Conservation (phyloP, 139 green algal species). For the Gonium pectorale region DNA sequence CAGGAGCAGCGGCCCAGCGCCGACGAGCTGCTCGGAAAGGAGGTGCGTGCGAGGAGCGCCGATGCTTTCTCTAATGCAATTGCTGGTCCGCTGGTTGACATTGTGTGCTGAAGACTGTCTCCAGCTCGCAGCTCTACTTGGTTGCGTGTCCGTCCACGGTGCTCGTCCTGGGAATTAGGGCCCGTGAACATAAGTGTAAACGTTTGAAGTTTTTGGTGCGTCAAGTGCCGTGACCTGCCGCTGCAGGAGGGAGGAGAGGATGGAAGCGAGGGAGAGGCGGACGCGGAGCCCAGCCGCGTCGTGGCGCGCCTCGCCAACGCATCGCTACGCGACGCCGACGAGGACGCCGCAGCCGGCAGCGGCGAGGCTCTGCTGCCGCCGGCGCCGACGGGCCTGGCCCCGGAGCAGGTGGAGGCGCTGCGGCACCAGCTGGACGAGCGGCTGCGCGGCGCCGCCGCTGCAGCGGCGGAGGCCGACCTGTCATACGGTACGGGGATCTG, state of each 20-base stretch:
- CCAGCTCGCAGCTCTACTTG: no score
- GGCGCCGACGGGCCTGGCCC: neutral
- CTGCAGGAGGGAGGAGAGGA: constrained; percentile 10
- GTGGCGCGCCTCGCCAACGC: constrained; percentile 15
- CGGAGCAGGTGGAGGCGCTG: constrained; percentile 55
- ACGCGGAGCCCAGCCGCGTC: constrained; percentile 33
- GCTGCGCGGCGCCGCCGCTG: constrained; percentile 49
- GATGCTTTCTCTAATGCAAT: no score
- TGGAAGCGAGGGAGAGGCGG: constrained; percentile 31
- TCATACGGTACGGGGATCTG: constrained; percentile 75
- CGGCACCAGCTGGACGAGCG: constrained; percentile 69
- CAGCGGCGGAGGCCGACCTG: constrained; percentile 30
- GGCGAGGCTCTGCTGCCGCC: neutral
- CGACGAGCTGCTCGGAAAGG: constrained; percentile 37
- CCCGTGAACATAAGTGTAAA: no score
- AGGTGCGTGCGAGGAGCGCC: constrained; percentile 40
- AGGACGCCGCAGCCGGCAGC: neutral
- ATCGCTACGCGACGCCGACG: constrained; percentile 11
- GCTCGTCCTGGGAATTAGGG: no score
- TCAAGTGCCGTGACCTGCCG: neutral
- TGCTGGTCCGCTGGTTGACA: no score
- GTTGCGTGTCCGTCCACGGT: no score
- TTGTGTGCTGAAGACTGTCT: no score
- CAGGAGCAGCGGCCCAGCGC: constrained; percentile 33
- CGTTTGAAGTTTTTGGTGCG: no score